A percentile compares a stretch with the other conserved stretches of the same genome.
Conservation (phyloP, 2,329 filamentous ascomycete genomes). For the Monosporascus sp. region DNA sequence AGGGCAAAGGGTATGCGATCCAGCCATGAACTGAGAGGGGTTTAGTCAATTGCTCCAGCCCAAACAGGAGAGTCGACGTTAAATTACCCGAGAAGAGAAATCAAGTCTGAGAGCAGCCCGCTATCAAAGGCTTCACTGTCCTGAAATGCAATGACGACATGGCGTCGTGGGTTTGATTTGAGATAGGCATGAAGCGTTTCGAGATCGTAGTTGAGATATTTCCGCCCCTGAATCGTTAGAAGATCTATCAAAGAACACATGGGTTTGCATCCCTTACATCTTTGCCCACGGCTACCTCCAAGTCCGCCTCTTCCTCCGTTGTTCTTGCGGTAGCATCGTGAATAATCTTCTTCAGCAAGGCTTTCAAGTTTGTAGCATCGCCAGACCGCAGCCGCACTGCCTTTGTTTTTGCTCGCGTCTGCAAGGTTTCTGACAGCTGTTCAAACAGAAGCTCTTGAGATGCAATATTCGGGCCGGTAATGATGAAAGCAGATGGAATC, state of each 20-base stretch:
- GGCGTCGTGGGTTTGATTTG: constrained; percentile 45
- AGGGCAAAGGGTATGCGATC: constrained; percentile 72
- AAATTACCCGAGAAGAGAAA: constrained; percentile 61
- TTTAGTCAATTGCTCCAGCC: constrained; percentile 2
- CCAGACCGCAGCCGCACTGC: constrained; percentile 65
- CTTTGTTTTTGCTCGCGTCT: constrained; percentile 40
- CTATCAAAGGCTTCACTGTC: constrained; percentile 81
- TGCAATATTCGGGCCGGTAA: constrained; percentile 73
- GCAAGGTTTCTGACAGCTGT: constrained; percentile 58
- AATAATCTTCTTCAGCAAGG: constrained; percentile 67
- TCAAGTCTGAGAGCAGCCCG: constrained; percentile 63
- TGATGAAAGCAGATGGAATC: constrained; percentile 66
- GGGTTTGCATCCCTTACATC: constrained; percentile 35
- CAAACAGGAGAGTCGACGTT: constrained; percentile 26
- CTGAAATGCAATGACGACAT: constrained; percentile 68
- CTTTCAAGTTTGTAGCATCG: constrained; percentile 70
- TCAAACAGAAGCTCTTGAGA: constrained; percentile 70
- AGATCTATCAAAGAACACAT: constrained; percentile 1
- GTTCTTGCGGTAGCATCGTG: constrained; percentile 52
- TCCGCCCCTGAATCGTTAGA: constrained; percentile 45
- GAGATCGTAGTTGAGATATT: constrained; percentile 73
- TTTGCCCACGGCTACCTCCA: constrained; percentile 38
- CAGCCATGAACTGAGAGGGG: constrained; percentile 51
- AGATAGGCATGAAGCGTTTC: constrained; percentile 62
- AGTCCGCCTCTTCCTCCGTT: constrained; percentile 50